Base-by-base conservation (phyloP, 164 flowering plant species). In the Paratinospora sagittata region DNA sequence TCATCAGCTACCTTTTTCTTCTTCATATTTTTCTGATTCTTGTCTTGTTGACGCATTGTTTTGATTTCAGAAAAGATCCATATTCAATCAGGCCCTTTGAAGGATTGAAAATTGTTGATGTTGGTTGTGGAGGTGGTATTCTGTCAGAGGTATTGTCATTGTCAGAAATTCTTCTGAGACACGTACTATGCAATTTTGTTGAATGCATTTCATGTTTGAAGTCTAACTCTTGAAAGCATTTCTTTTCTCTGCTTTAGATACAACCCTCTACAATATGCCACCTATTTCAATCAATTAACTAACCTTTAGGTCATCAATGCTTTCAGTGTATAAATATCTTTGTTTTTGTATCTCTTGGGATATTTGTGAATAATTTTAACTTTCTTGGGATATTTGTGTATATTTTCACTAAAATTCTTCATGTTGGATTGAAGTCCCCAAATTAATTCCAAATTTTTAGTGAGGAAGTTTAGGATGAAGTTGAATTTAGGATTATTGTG, bases 91-190 rank as follows among this genome's bases (percentile, higher is more conserved):
- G 85, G 82, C 98, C 98, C 73, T 81, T 95, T 73, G 93, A 92
- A 82, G 98, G 97, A 67, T 79, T 95, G 23, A 92, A 83, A 70
- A 77, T 95, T 75, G 76, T 83, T 33, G 98, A 95, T 82, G 91
- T 95, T 72, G 98, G 98, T 71, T 95, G 98, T 84, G 98, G 98
- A 64, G 97, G 98, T 74, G 98, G 98, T 70, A 87, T 95, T 72
- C 84, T 95, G 62, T 92, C 98, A 11, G 98, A 95, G 97, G 98
- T 92, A 83, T 65, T 62, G 21, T 70, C 43, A 10, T 70, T 21
- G 23, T 43, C 33, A 73, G 43, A 26, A n/a, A 34, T 23, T 33
- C 19, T 8, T 16, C 21, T 24, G 24, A 26, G 27, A 26, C n/a
- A n/a, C 37, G 61, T 58, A 55, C 17, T 43, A 27, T 55, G 8